Percentiles rank a stretch among this genome's conserved stretches.
Evolutionary conservation across 345 rosid genomes (phyloP).

Genomic region (Populus simonii): DNA sequence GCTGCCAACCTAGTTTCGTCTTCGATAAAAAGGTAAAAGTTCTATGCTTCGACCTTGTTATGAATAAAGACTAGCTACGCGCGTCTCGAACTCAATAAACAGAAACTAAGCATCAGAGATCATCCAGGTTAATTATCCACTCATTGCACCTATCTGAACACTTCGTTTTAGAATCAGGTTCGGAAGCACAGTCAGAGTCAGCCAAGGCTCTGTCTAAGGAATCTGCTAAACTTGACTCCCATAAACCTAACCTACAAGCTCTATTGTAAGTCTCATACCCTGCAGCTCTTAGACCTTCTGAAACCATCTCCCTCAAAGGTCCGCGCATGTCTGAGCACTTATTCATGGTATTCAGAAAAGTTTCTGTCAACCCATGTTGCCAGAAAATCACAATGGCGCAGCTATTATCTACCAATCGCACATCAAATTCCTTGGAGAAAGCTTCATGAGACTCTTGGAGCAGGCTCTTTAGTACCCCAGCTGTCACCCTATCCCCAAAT

Average conservation of each 20-base stretch:
- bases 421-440: constrained; percentile 48
- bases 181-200: constrained; percentile 19
- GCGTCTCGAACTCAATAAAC: too few species aligned
- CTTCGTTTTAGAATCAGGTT: constrained; percentile 30
- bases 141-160: constrained; percentile 49
- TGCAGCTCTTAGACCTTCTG: constrained; percentile 63
- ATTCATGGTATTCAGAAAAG: constrained; percentile 45
- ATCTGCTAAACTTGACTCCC: constrained; percentile 62
- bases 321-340: constrained; percentile 38
- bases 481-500: constrained; percentile 40
- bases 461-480: constrained; percentile 53
- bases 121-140: constrained; percentile 59
- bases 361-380: constrained; percentile 42
- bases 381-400: constrained; percentile 77
- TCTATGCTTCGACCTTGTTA: too few species aligned
- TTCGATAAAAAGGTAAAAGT: too few species aligned
- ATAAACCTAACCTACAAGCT: constrained; percentile 62
- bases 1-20: too few species aligned
- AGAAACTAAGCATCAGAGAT: constrained; percentile 40
- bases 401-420: constrained; percentile 56
- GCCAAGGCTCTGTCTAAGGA: constrained; percentile 54
- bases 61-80: too few species aligned
- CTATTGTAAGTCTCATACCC: constrained; percentile 53
- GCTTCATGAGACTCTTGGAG: constrained; percentile 56
- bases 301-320: constrained; percentile 55